These are phyloP conservation scores for Sporobolus alterniflorus DNA, from an alignment of 202 grass and related monocot genomes.

Conservation along the genomic window DNA sequence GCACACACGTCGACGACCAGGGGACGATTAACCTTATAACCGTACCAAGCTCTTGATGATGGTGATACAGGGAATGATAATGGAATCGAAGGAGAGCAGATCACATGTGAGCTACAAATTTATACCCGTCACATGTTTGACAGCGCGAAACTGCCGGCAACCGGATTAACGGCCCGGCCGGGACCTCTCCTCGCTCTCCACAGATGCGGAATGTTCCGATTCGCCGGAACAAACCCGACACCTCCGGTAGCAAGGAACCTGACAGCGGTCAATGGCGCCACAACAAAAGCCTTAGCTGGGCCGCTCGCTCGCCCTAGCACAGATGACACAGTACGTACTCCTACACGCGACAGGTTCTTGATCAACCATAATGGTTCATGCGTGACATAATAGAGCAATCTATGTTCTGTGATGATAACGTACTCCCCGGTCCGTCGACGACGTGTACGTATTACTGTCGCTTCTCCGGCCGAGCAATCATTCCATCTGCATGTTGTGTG, in stretches of 20 bases:
- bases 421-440: not conserved
- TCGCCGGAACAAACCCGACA: not conserved
- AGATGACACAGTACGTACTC: too few species aligned
- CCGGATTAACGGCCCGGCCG: constrained; percentile 42
- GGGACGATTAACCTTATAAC: too few species aligned
- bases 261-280: constrained; percentile 29
- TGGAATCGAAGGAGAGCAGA: not conserved
- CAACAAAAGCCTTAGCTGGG: not conserved
- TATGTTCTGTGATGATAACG: not conserved
- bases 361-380: too few species aligned
- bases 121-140: constrained; percentile 3
- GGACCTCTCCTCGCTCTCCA: not conserved
- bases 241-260: not conserved
- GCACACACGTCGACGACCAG: not conserved
- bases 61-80: too few species aligned
- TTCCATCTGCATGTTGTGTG: constrained; percentile 26
- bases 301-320: too few species aligned
- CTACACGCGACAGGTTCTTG: too few species aligned
- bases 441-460: constrained; percentile 28
- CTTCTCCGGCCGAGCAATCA: constrained; percentile 30
- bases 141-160: constrained; percentile 1
- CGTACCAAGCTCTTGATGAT: too few species aligned
- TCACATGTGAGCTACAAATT: too few species aligned
- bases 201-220: constrained; percentile 41
- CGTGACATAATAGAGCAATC: constrained; percentile 34